Evolutionary conservation across 768 basidiomycete species (phyloP), one percentile per base, ranked within the genome.

Genomic region (Tremella yokohamensis): DNA sequence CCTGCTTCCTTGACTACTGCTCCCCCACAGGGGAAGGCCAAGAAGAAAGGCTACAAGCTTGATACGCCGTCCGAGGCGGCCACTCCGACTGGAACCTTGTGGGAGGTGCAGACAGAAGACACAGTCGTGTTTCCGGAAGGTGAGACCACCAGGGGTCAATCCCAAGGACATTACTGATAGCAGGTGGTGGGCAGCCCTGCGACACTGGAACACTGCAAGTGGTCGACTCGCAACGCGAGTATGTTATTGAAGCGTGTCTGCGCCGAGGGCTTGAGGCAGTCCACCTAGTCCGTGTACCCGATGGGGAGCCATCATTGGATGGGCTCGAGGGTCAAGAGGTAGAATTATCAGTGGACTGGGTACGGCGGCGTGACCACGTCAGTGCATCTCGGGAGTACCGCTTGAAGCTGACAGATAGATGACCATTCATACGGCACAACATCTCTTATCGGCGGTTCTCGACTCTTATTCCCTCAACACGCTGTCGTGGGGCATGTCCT

Each of bases 101-200:
- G 68, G 65, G 70, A 76, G 52, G 63, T 76, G 15, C 70, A 74
- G 54, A 39, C 69, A 40, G 44, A 58, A 39, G 75, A 76, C 60
- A 76, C 73, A 8, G 70, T 75, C 16, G 65, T 74, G 34, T 76
- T 76, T 45, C 75, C 75, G 9, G 75, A 76, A 65, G 75, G 74
- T 73, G 29, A 49, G 63, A 58, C 11, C 47, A 22, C 20, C 49
- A 50, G 18, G 49, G 8, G 3, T 6, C 4, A 9, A 38, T 42
- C n/a, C 38, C 20, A 26, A 9, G 38, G 22, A 15, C 19, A 11
- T 7, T 38, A 49, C 55, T 59, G 56, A 56, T 37, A 8, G 24
- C 48, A 75, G 74, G 75, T 16, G 75, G 75, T 15, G 75, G 75
- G 38, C 75, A 76, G 48, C 75, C 75, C 0, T 63, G 67, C 20